A percentile compares a stretch with the other conserved stretches of the same genome.
Evolutionary conservation across 176 grass and related monocot genomes (phyloP).

Genomic region (maize (Zea mays)): DNA sequence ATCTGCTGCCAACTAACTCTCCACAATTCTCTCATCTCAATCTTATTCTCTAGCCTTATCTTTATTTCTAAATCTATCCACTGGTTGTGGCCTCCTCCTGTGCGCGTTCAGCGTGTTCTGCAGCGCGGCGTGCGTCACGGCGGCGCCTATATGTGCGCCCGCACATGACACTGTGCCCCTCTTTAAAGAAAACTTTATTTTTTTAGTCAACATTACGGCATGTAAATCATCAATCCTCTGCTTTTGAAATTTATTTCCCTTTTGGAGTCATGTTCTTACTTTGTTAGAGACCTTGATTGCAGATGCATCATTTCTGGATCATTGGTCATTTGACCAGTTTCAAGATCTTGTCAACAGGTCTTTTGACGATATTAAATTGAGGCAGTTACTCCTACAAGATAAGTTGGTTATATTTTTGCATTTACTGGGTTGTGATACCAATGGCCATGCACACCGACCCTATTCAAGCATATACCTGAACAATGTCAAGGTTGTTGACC

Average conservation of each 20-base stretch:
- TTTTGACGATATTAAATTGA: slow-evolving; percentile 62
- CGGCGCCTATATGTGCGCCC: too few species aligned
- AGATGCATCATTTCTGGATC: slow-evolving; percentile 99
- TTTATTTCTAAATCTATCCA: too few species aligned
- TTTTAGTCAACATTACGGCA: neutral
- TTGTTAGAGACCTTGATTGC: slow-evolving; percentile 51
- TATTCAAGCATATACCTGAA: slow-evolving; percentile 93
- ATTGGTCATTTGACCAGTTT: slow-evolving; percentile 98
- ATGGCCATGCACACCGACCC: slow-evolving; percentile 89
- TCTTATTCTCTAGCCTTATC: too few species aligned
- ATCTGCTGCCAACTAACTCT: too few species aligned
- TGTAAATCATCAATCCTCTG: neutral
- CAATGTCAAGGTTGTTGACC: slow-evolving; percentile 95
- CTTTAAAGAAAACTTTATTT: too few species aligned
- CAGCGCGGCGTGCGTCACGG: too few species aligned
- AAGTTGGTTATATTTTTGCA: slow-evolving; percentile 94
- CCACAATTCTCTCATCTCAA: too few species aligned
- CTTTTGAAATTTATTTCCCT: slow-evolving; percentile 21
- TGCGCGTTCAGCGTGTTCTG: too few species aligned
- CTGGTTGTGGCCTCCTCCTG: too few species aligned
- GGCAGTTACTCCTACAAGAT: slow-evolving; percentile 71
- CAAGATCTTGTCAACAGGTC: slow-evolving; percentile 84
- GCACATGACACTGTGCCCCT: too few species aligned
- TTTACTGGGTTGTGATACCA: slow-evolving; percentile 92
- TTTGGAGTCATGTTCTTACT: slow-evolving; percentile 43